A percentile compares a stretch with the other conserved stretches of the same genome.
Evolutionary conservation across 192 early-diverging fungal genomes (phyloP).

Genomic region (Rhizophagus sp.): DNA sequence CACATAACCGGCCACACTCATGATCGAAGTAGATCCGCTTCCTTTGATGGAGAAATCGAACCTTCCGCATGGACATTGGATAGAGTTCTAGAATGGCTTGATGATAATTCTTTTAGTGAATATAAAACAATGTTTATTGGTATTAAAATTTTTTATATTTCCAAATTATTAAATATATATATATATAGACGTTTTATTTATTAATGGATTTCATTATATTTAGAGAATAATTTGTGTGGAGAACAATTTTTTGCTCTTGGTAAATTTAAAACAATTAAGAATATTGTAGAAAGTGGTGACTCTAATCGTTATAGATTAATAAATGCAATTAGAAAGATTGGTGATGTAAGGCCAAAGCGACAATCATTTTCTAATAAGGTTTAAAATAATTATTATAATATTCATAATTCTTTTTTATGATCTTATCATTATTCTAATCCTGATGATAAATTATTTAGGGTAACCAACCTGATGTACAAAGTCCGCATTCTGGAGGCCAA

Average conservation of each 20-base stretch:
- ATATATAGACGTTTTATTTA: neutral
- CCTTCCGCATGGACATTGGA: constrained; percentile 3
- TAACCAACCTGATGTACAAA: neutral
- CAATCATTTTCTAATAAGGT: constrained; percentile 9
- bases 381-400: neutral
- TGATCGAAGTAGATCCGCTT: constrained; percentile 25
- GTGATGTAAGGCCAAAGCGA: constrained; percentile 7
- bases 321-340: constrained; percentile 23
- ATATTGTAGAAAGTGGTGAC: neutral
- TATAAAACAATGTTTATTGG: constrained; percentile 18
- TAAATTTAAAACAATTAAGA: neutral
- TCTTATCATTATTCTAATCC: neutral
- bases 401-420: neutral
- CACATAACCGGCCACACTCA: constrained; percentile 24
- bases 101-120: constrained; percentile 14
- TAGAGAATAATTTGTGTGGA: constrained; percentile 5
- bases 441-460: neutral
- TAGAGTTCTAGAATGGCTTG: constrained; percentile 15
- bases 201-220: neutral
- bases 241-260: constrained; percentile 10
- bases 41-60: constrained; percentile 16
- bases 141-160: neutral
- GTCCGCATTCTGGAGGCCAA: neutral
- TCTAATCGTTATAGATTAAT: constrained; percentile 2
- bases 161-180: neutral